Conservation (phyloP, 2,329 filamentous ascomycete genomes). For the Epichloe coenophiala region DNA sequence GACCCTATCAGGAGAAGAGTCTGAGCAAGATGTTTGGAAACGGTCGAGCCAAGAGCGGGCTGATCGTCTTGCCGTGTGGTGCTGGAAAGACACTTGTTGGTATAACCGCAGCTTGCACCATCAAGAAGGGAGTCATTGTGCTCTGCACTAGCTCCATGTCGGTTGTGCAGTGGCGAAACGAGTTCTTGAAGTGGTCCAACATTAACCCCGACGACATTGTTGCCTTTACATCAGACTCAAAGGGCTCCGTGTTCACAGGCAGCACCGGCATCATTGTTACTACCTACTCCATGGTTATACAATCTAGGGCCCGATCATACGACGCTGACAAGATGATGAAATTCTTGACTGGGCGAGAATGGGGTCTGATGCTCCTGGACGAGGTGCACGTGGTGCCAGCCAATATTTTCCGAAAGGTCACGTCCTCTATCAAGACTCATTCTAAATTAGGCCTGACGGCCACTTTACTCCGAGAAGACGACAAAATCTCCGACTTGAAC, state of each 20-base stretch:
- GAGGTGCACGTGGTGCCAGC: slow-evolving; percentile 97
- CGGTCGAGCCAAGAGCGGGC: slow-evolving; percentile 88
- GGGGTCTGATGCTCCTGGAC: slow-evolving; percentile 93
- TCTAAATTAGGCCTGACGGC: slow-evolving; percentile 91
- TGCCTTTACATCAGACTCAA: slow-evolving; percentile 88
- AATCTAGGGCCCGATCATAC: slow-evolving; percentile 73
- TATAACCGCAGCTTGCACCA: slow-evolving; percentile 95
- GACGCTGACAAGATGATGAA: slow-evolving; percentile 97
- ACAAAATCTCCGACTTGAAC: slow-evolving; percentile 95
- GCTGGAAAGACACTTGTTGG: slow-evolving; percentile 95
- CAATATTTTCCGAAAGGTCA: slow-evolving; percentile 91
- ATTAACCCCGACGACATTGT: slow-evolving; percentile 85
- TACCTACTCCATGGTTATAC: slow-evolving; percentile 98
- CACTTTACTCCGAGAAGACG: slow-evolving; percentile 86
- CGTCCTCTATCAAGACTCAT: slow-evolving; percentile 83
- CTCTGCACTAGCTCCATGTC: slow-evolving; percentile 97
- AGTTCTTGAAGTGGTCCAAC: slow-evolving; percentile 98
- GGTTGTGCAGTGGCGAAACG: slow-evolving; percentile 89
- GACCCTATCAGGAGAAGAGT: slow-evolving; percentile 93
- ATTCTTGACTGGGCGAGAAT: slow-evolving; percentile 78
- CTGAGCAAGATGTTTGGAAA: slow-evolving; percentile 99
- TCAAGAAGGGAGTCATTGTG: slow-evolving; percentile 92
- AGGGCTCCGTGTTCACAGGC: slow-evolving; percentile 62
- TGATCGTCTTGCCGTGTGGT: slow-evolving; percentile 92
- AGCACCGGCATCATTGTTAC: slow-evolving; percentile 95